Evolutionary conservation across 2,329 filamentous ascomycete species (phyloP).

Genomic region (Nannizzia gypsea): DNA sequence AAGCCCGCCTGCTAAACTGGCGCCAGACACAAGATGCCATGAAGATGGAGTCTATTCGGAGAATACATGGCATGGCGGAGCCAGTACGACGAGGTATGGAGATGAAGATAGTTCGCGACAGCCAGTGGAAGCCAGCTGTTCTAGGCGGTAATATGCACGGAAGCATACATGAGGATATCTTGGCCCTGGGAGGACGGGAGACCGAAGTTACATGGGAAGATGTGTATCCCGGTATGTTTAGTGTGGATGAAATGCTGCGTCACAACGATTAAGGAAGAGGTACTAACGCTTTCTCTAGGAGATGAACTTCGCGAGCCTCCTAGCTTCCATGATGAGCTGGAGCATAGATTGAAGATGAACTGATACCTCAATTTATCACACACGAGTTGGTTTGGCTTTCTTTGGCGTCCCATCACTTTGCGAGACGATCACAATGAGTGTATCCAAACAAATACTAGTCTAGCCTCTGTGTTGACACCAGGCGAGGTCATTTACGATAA

Average conservation of each 20-base stretch:
- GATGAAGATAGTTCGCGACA: conserved; percentile 69
- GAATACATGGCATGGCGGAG: conserved; percentile 84
- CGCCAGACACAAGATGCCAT: conserved; percentile 74
- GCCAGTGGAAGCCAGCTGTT: conserved; percentile 61
- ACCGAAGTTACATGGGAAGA: conserved; percentile 81
- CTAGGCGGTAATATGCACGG: conserved; percentile 48
- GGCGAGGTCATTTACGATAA: background rate
- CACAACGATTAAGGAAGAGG: background rate
- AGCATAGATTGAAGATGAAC: conserved; percentile 75
- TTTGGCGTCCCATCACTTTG: background rate
- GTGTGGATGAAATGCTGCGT: background rate
- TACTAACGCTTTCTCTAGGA: conserved; percentile 26
- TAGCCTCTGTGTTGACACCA: background rate
- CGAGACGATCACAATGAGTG: no score
- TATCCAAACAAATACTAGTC: no score
- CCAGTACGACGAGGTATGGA: conserved; percentile 91
- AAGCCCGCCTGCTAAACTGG: conserved; percentile 80
- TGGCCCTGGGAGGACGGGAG: conserved; percentile 58
- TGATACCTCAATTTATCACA: conserved; percentile 14
- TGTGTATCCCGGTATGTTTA: conserved; percentile 58
- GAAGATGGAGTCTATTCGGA: conserved; percentile 79
- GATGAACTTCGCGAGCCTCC: conserved; percentile 59
- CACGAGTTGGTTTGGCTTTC: background rate
- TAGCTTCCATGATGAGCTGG: conserved; percentile 84
- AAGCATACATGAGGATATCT: conserved; percentile 78